Base-by-base conservation (phyloP, 257 asterid genomes). In the Sherardia arvensis region DNA sequence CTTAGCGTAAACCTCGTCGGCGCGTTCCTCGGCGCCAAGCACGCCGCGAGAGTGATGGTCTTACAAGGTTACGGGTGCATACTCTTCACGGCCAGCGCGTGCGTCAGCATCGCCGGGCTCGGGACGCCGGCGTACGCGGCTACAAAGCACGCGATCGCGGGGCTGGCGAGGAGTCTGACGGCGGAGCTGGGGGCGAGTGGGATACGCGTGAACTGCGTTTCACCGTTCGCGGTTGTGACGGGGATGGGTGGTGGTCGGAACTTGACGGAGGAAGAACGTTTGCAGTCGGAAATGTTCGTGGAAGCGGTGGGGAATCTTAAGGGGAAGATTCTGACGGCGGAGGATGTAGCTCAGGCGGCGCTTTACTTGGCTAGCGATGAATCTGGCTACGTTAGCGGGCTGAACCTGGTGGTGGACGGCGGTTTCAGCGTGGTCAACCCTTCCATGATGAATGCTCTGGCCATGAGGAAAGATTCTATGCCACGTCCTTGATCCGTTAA, bases 381-480 rank as follows among this genome's bases (percentile, higher is more conserved):
- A 40, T 77, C 79, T 0, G 17, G 66, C 1, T 82, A 80, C 4
- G 80, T 82, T 12, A 81, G 81, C 49, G 91, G 87, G 28, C 40
- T 73, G 29, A 85, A 82, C 21, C 78, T 85, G 20, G 78, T 80
- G 1, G 77, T 82, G n/a, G 92, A 78, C 63, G 92, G 85, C 4
- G 92, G 85, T 0, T 82, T 65, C 53, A 78, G 77, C 56, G 64
- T 78, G 18, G 79, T 78, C 0, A 84, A 84, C 55, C 84, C 87
- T 34, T 38, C 74, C 12, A 8, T 69, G 69, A 22, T 43, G 51
- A 36, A 1, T 3, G 63, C 49, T 57, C 18, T 49, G 11, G 62
- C 68, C 2, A 53, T 61, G 48, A 0, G 21, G 21, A 20, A 14
- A 11, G 27, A 62, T 1, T 15, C 53, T 22, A 0, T 23, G 0